Evolutionary conservation across 306 rosid species (phyloP).

Genomic region (Hippophae gyantsensis): DNA sequence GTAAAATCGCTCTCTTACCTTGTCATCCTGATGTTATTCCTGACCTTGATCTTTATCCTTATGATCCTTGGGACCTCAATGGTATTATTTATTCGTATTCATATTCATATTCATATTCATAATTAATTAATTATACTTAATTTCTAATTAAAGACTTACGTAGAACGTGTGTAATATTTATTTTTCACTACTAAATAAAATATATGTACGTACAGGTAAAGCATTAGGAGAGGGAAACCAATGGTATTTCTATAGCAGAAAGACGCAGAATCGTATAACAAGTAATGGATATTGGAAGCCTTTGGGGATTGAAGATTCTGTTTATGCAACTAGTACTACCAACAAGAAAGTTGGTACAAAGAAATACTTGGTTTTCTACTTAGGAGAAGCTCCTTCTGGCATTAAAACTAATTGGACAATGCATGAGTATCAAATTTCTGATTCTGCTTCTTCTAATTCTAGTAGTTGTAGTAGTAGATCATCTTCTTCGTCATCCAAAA

Average conservation of each 20-base stretch:
- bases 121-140: too few species aligned
- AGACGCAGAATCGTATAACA: conserved; percentile 3
- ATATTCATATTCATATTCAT: neutral
- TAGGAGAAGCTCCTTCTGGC: conserved; percentile 1
- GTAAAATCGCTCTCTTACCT: conserved; percentile 7
- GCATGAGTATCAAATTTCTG: conserved; percentile 12
- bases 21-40: conserved; percentile 15
- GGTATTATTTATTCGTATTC: neutral
- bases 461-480: too few species aligned
- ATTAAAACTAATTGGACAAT: conserved; percentile 9
- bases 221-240: conserved; percentile 12
- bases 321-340: neutral
- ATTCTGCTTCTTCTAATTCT: neutral
- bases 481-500: neutral
- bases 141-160: neutral
- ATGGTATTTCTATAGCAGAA: conserved; percentile 12
- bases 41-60: conserved; percentile 6
- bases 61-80: conserved; percentile 14
- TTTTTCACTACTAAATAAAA: neutral
- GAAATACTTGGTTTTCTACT: conserved; percentile 10
- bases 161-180: neutral
- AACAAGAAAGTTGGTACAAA: conserved; percentile 11
- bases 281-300: conserved; percentile 20
- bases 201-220: neutral
- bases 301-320: neutral